Evolutionary conservation across 441 rosid species (phyloP), one percentile per base, ranked within the genome.

Genomic region (Biscutella auriculata): DNA sequence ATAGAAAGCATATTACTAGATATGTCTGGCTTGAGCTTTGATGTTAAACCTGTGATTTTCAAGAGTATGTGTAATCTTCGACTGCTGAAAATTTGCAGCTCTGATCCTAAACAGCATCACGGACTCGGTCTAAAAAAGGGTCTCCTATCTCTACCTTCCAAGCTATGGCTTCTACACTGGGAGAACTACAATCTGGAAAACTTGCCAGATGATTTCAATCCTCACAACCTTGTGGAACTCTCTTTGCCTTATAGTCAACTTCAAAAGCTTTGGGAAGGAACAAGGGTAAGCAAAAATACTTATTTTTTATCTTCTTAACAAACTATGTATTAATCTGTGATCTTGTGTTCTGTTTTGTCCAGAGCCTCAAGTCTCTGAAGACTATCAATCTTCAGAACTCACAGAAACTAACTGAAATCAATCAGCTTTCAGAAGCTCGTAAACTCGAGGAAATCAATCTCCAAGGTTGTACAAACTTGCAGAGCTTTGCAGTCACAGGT

Each of bases 151-250:
- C 43, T 67, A 29, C 56, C 72, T 0, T 15, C 25, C 14, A 61
- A 46, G 30, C 45, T 78, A 23, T 44, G 72, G 30, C 34, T 65
- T 30, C 49, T 75, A 0, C 28, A 7, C 3, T 77, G 82, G 77
- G 12, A 49, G 25, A 48, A 45, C 45, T 77, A 41, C 34, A 68
- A 59, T 1, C 44, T 76, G 1, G 21, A 36, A 30, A 60, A 14
- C 1, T 45, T 76, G 59, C 73, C 70, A 30, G 35, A 60, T 7
- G 13, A 8, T 23, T 35, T 66, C 33, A 27, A 48, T 15, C 39
- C 25, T 0, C 5, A 13, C 3, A 32, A 57, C 12, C 65, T 72
- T 42, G 65, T 66, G 0, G 58, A 43, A 28, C 52, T 76, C 7
- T 9, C 16, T 23, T 42, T 76, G 63, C 50, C 67, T 14, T 27